Conservation (phyloP, 2,329 filamentous ascomycete species). For the Hypoxylon sp. region DNA sequence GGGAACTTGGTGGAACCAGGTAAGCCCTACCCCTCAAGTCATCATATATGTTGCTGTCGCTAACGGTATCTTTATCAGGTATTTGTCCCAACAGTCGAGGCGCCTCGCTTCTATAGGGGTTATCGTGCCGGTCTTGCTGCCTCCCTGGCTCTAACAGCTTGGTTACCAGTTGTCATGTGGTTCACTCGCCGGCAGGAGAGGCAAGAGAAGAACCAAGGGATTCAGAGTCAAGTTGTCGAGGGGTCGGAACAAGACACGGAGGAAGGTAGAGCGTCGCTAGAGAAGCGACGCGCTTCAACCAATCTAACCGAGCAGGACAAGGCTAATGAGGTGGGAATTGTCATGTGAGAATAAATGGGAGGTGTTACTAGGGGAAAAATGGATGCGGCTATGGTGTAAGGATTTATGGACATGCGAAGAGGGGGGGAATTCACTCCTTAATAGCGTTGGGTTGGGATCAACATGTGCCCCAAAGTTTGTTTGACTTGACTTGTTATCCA, state of each 20-base stretch:
- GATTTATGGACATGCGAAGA: background rate
- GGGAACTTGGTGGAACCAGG: conserved; percentile 45
- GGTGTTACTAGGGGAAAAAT: background rate
- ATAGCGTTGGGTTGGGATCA: background rate
- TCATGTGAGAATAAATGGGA: background rate
- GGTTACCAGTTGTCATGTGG: conserved; percentile 47
- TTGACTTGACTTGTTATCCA: background rate
- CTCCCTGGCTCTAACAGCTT: conserved; percentile 45
- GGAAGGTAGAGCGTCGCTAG: conserved; percentile 27
- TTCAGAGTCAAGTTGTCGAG: conserved; percentile 13
- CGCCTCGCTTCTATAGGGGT: conserved; percentile 43
- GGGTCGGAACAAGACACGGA: conserved; percentile 23
- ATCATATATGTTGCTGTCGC: background rate
- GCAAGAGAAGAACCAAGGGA: conserved; percentile 22
- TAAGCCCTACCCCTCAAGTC: conserved; percentile 10
- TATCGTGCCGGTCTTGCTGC: conserved; percentile 44
- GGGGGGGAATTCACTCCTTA: background rate
- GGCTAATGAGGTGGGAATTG: conserved; percentile 20
- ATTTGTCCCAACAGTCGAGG: conserved; percentile 47
- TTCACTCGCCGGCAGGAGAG: conserved; percentile 37
- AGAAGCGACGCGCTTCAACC: conserved; percentile 16
- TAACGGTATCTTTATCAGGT: conserved; percentile 33
- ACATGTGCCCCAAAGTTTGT: background rate
- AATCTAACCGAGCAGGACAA: conserved; percentile 30
- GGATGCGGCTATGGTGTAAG: background rate